These are phyloP conservation scores for Malus domestica DNA, from an alignment of 306 rosid genomes.

Conservation along the genomic window ASM211411v1 NC_041803.1:53059001-53059500, in stretches of 20 bases:
- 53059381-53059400: background rate
- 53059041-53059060: conserved; percentile 30
- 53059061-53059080: background rate
- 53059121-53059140: conserved; percentile 1
- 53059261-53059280: background rate
- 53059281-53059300: background rate
- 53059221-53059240: background rate
- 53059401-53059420: background rate
- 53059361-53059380: background rate
- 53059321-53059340: background rate
- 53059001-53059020: background rate
- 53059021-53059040: background rate
- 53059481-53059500: background rate
- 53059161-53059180: background rate
- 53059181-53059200: background rate
- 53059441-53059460: background rate
- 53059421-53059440: background rate
- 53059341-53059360: background rate
- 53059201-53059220: background rate
- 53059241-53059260: background rate
- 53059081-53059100: conserved; percentile 42
- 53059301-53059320: background rate
- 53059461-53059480: background rate
- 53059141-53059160: conserved; percentile 13
- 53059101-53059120: background rate